Base-by-base conservation (phyloP, 371 early-diverging fungal species). In the Choanephora cucurbitarum region DNA sequence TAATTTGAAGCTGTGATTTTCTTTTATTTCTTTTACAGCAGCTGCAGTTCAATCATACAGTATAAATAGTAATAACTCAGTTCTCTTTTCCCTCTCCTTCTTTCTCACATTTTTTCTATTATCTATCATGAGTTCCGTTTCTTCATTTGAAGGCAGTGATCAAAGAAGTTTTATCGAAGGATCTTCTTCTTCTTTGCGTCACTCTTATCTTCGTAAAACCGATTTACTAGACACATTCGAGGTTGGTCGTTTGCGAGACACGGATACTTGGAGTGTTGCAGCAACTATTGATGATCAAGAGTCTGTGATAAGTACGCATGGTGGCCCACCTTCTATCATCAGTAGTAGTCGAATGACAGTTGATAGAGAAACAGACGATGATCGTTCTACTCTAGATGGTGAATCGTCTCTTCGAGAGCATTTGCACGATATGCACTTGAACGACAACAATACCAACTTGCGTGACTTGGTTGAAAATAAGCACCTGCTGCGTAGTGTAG, bases 221-320 rank as follows among this genome's bases (percentile, higher is more conserved):
- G 79, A 79, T 49, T 58, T 79, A 17, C 60, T 79, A 39, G 79
- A 79, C 49, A 73, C 74, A 5, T 55, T 79, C 33, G 79, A 79
- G 45, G 39, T 31, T n/a, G 50, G 45, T 19, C 64, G 64, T 44
- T 44, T 49, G 13, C 72, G 76, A 31, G 79, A 79, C 44, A 75
- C 76, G 14, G 79, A 79, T 45, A 52, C 72, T 5, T 79, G 79
- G 79, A 75, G 76, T 66, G 79, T 79, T 3, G 79, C 79, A 14
- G 79, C 79, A 1, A 79, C 79, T 9, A 67, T 79, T 62, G 79
- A 79, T 56, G 79, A 79, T 49, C 74, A 75, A 57, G 76, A 79
- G 46, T 74, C 74, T 1, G 75, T 79, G 19, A 65, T 79, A 49
- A 79, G 79, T 52, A 66, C 72, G 1, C 70, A 70, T 42, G 76